phyloP scores from a whole-genome alignment of 371 early-diverging fungal genomes.

The Actinomortierella ambigua region DNA sequence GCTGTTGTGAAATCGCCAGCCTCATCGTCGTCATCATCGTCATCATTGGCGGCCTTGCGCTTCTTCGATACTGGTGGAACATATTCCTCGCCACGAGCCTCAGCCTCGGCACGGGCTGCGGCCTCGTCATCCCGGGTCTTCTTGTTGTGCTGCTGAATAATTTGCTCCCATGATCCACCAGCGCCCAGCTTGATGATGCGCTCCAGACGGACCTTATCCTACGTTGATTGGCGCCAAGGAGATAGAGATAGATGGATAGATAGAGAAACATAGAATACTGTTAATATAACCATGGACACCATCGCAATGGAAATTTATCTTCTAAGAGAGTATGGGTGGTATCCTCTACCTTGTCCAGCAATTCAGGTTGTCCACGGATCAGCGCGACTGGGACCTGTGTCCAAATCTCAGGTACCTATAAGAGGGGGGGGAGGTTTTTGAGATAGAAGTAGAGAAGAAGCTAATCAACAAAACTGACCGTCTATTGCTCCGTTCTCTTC shows the following conservation, averaged over 20 bases:
- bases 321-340: too few relatives aligned
- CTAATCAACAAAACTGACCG: too few relatives aligned
- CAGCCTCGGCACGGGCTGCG: conserved; percentile 41
- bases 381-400: conserved; percentile 32
- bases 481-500: too few relatives aligned
- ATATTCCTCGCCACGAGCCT: conserved; percentile 42
- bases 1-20: conserved; percentile 33
- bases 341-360: conserved; percentile 36
- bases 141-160: conserved; percentile 46
- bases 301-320: background rate
- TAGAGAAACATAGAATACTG: too few relatives aligned
- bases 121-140: conserved; percentile 39
- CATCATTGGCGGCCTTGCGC: conserved; percentile 11
- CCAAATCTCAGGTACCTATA: conserved; percentile 30
- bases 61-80: conserved; percentile 33
- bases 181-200: conserved; percentile 52
- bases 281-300: background rate
- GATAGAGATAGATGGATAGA: background rate
- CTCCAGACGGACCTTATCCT: conserved; percentile 55
- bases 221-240: too few relatives aligned
- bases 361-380: conserved; percentile 39
- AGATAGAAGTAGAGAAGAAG: too few relatives aligned
- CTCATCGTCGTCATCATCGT: conserved; percentile 39
- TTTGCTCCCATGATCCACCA: conserved; percentile 50
- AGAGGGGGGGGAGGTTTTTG: too few relatives aligned